phyloP scores from a whole-genome alignment of 2,329 filamentous ascomycete genomes.

The Cephalotrichum gorgonifer region DNA sequence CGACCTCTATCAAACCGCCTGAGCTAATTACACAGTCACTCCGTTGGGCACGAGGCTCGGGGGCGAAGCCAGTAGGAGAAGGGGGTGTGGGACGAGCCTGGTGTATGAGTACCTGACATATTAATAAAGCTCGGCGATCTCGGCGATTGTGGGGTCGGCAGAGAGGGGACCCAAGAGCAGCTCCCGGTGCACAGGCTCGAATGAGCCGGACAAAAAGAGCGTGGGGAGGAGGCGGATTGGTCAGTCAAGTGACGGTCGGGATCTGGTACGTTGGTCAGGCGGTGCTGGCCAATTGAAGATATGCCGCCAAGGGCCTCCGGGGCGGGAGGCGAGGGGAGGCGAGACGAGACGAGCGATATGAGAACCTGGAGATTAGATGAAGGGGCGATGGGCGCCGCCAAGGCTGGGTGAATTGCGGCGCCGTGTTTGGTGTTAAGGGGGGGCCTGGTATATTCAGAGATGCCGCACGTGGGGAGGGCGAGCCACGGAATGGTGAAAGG shows the following conservation, averaged over 20 bases:
- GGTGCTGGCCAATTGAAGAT: background rate
- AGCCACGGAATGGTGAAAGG: too few relatives aligned
- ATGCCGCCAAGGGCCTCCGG: background rate
- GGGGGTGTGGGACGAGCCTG: background rate
- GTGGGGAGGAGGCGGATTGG: too few relatives aligned
- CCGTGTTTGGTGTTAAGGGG: background rate
- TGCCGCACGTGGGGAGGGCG: too few relatives aligned
- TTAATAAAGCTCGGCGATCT: background rate
- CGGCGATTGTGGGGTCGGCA: background rate
- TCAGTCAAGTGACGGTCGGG: too few relatives aligned
- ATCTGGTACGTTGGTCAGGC: too few relatives aligned
- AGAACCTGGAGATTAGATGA: background rate
- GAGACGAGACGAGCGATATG: too few relatives aligned
- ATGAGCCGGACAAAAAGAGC: background rate
- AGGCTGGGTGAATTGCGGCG: background rate
- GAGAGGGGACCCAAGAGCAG: background rate
- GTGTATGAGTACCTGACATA: background rate
- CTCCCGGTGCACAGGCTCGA: background rate
- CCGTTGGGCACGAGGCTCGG: too few relatives aligned
- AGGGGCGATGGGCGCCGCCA: background rate
- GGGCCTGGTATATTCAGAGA: too few relatives aligned
- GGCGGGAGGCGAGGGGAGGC: background rate
- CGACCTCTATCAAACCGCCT: too few relatives aligned
- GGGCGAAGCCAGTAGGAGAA: too few relatives aligned
- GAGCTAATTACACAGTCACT: too few relatives aligned